Evolutionary conservation across 176 grass and related monocot genomes (phyloP), one percentile per base, ranked within the genome.

Genomic region (Bonia amplexicaulis): DNA sequence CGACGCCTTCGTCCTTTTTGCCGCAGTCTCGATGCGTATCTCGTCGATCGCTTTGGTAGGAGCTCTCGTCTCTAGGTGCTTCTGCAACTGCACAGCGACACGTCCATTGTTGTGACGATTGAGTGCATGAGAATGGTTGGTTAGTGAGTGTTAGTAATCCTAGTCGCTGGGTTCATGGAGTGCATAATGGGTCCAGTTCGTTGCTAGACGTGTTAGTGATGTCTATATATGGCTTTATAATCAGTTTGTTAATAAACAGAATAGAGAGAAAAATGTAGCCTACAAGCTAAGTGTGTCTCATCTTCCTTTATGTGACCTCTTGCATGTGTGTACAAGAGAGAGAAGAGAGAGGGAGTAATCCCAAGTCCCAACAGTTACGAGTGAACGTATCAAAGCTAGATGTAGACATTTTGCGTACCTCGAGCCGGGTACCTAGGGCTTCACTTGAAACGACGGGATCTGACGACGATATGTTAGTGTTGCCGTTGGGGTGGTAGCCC

Each of bases 1-100:
- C 11, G 59, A 35, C n/a, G 45, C 70, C 86, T 73, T 92, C 44
- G 58, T 79, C 71, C 51, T 87, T 78, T 91, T 99, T n/a, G 26
- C 10, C 27, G 85, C 58, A 0, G 55, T 44, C 62, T 41, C 83
- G 0, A 12, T 59, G 25, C 60, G 42, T 47, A 76, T 79, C 37
- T 88, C 88, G 6, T 66, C 68, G 22, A 55, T 72, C 48, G 26
- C 65, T 69, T 47, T 70, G 44, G n/a, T 51, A 5, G 22, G 80
- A 65, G 55, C 33, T 13, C 27, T 73, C 23, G 46, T 35, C 6
- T 71, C 77, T 44, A 2, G 53, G n/a, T 57, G 72, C 66, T 81
- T 86, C 66, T 82, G 78, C 66, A 82, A 47, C 45, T 86, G 40
- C 73, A 77, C 54, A 80, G 35, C 69, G 49, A 14, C 54, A 68